phyloP scores from a whole-genome alignment of 2,329 filamentous ascomycete genomes.

The Colletotrichum sp. region DNA sequence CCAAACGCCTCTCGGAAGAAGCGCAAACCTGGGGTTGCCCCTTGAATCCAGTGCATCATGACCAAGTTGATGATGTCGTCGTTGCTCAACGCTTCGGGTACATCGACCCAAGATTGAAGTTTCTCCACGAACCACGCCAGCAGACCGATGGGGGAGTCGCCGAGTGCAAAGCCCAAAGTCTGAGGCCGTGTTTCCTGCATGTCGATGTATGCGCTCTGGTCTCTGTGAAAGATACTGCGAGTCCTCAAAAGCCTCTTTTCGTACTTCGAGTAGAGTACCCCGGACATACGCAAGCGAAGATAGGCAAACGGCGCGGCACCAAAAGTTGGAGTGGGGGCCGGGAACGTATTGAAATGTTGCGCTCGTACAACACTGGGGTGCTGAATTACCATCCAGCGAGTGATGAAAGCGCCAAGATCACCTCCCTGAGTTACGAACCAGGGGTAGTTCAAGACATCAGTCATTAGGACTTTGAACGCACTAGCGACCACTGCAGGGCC shows the following conservation, averaged over 20 bases:
- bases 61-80: slow-evolving; percentile 27
- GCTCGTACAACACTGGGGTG: background rate
- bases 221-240: background rate
- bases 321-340: background rate
- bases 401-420: slow-evolving; percentile 30
- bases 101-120: slow-evolving; percentile 29
- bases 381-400: slow-evolving; percentile 16
- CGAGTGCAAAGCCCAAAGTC: slow-evolving; percentile 21
- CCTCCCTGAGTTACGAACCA: slow-evolving; percentile 36
- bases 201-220: background rate
- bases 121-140: slow-evolving; percentile 6
- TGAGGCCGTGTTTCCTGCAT: background rate
- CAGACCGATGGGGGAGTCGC: slow-evolving; percentile 35
- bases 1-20: slow-evolving; percentile 18
- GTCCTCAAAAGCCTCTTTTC: background rate
- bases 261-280: background rate
- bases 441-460: slow-evolving; percentile 38
- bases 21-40: background rate
- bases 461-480: slow-evolving; percentile 43
- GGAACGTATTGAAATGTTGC: slow-evolving; percentile 17
- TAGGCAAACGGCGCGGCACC: background rate
- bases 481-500: slow-evolving; percentile 31
- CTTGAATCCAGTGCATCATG: slow-evolving; percentile 19
- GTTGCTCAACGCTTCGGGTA: background rate
- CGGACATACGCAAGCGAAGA: background rate